Conservation (phyloP, 179 eudicot species). For the Beta macrorhiza region DNA sequence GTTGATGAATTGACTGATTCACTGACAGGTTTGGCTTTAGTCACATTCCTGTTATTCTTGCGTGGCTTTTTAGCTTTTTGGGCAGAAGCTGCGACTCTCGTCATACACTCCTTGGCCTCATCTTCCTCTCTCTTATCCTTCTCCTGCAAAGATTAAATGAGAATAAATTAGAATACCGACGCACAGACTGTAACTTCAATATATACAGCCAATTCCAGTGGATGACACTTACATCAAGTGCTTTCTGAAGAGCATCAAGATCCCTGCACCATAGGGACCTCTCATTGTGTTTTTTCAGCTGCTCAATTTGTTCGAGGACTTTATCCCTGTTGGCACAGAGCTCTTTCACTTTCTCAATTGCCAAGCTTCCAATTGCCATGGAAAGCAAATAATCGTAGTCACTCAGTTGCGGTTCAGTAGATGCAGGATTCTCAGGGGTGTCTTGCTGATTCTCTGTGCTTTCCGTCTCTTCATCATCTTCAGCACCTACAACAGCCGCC, state of each 20-base stretch:
- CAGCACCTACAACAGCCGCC: constrained; percentile 55
- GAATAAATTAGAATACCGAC: neutral
- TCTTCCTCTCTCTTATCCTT: constrained; percentile 54
- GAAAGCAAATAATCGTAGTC: constrained; percentile 79
- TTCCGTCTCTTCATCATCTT: constrained; percentile 41
- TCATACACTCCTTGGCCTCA: constrained; percentile 27
- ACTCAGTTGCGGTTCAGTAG: constrained; percentile 31
- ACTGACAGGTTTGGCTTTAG: constrained; percentile 38
- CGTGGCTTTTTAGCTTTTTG: constrained; percentile 42
- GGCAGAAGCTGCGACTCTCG: constrained; percentile 31
- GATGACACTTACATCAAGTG: constrained; percentile 53
- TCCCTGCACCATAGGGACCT: constrained; percentile 66
- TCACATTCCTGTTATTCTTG: constrained; percentile 47
- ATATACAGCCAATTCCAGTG: neutral
- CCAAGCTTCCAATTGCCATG: constrained; percentile 70
- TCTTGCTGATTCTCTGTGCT: constrained; percentile 29
- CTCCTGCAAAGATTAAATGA: constrained; percentile 39
- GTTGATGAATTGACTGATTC: constrained; percentile 34
- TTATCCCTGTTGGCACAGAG: constrained; percentile 58
- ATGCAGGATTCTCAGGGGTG: constrained; percentile 16
- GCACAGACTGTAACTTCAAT: neutral
- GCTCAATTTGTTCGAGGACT: constrained; percentile 52
- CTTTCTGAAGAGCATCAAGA: constrained; percentile 68
- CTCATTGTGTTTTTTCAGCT: constrained; percentile 48
- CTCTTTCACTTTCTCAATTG: constrained; percentile 68